phyloP scores from a whole-genome alignment of 1,284 basidiomycete genomes.

The Malassezia slooffiae region DNA sequence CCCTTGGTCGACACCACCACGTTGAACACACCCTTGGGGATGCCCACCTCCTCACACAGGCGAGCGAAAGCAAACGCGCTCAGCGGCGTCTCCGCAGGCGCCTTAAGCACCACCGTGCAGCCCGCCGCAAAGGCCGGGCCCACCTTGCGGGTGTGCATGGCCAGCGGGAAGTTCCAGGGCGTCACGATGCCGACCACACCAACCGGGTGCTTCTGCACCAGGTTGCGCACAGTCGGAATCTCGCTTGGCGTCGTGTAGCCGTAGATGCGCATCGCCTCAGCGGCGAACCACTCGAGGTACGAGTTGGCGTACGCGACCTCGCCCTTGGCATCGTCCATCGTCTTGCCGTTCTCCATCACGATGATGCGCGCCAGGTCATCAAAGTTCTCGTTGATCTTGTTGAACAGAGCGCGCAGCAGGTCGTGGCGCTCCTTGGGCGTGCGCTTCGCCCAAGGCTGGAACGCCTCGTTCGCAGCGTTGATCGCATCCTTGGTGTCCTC shows the following conservation, averaged over 20 bases:
- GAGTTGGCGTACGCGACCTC: constrained; percentile 41
- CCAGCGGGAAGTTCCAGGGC: constrained; percentile 44
- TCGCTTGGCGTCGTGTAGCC: constrained; percentile 74
- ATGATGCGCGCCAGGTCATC: constrained; percentile 44
- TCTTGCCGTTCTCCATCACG: constrained; percentile 44
- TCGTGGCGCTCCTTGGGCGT: constrained; percentile 41
- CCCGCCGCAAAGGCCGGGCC: constrained; percentile 81
- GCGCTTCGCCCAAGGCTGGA: constrained; percentile 33
- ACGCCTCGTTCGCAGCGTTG: constrained; percentile 31
- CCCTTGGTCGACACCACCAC: constrained; percentile 70
- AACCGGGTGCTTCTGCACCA: constrained; percentile 79
- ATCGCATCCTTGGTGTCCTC: constrained; percentile 37
- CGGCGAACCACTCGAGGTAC: constrained; percentile 44
- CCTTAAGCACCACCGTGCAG: constrained; percentile 90
- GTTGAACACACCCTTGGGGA: constrained; percentile 91
- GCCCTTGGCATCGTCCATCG: constrained; percentile 37
- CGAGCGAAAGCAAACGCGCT: constrained; percentile 78
- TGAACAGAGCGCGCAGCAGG: constrained; percentile 34
- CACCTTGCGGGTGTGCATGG: constrained; percentile 66
- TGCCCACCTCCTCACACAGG: constrained; percentile 71
- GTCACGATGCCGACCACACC: constrained; percentile 54
- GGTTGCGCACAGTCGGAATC: constrained; percentile 62
- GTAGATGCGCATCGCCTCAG: constrained; percentile 40
- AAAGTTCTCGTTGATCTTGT: constrained; percentile 27
- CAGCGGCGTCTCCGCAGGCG: constrained; percentile 88